Conservation (phyloP, 805 yeast genomes). For the Candida ipomoeae region DNA sequence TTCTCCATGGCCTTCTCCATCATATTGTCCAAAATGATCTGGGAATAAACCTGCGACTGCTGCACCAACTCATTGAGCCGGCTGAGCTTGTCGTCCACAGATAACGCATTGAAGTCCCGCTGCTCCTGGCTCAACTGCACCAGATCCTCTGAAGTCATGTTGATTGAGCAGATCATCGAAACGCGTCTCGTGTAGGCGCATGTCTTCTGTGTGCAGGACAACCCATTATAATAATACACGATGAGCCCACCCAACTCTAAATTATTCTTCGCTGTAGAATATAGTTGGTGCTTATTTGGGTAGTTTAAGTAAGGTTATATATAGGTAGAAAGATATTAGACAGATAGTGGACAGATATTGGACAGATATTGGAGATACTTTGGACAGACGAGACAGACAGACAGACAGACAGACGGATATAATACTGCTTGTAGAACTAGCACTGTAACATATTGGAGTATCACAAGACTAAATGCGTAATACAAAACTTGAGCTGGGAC, state of each 20-base stretch:
- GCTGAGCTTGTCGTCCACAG: constrained; percentile 55
- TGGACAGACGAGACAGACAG: too few species aligned
- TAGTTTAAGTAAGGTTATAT: background rate
- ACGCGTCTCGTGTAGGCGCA: background rate
- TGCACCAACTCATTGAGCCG: constrained; percentile 74
- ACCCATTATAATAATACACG: too few species aligned
- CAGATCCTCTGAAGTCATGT: background rate
- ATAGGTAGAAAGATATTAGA: too few species aligned
- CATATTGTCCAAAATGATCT: constrained; percentile 78
- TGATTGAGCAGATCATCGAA: background rate
- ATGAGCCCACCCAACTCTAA: too few species aligned
- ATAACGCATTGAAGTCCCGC: constrained; percentile 39
- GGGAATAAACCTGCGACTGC: constrained; percentile 82
- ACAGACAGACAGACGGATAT: background rate
- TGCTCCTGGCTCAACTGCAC: constrained; percentile 25
- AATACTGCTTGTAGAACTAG: background rate
- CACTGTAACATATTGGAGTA: too few species aligned
- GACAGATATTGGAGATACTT: too few species aligned
- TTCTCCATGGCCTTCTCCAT: constrained; percentile 43
- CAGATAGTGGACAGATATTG: too few species aligned
- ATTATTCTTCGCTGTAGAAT: too few species aligned
- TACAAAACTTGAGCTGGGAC: constrained; percentile 30
- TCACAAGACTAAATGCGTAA: too few species aligned
- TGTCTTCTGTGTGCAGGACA: too few species aligned
- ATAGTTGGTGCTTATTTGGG: too few species aligned